Conservation (phyloP, 257 asterid species). For the Solanum arcanum region DNA sequence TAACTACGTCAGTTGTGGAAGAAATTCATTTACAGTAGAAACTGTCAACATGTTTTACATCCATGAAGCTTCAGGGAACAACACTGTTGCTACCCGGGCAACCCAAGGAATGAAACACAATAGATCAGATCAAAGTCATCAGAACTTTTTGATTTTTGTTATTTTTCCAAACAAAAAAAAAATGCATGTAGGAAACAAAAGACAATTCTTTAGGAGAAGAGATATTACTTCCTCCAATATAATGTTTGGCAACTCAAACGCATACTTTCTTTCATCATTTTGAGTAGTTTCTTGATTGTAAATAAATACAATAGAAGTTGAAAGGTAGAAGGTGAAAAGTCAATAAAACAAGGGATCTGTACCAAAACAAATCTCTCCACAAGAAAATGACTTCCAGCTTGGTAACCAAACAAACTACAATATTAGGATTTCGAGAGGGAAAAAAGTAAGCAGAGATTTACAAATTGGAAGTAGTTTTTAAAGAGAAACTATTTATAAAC, state of each 20-base stretch:
- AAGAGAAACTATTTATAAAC: neutral
- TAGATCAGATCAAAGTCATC: too few species aligned
- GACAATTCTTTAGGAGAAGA: neutral
- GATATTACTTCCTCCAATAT: neutral
- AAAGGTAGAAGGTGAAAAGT: neutral
- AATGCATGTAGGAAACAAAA: neutral
- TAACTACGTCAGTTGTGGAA: slow-evolving; percentile 8
- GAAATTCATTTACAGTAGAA: neutral
- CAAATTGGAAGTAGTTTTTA: neutral
- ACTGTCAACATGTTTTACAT: neutral
- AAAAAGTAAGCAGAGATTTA: neutral
- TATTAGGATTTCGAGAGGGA: neutral
- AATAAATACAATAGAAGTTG: neutral
- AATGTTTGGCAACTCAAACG: neutral
- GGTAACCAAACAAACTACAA: neutral
- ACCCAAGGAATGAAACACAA: neutral
- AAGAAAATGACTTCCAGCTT: neutral
- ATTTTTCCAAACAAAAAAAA: neutral
- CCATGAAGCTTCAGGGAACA: neutral
- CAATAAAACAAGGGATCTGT: neutral
- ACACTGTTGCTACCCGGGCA: neutral
- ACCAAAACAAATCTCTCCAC: neutral
- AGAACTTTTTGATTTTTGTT: neutral
- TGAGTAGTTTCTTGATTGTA: neutral
- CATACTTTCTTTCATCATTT: neutral